These are phyloP conservation scores for Tolypocladium paradoxum DNA, from an alignment of 2,329 filamentous ascomycete species.

Conservation along the genomic window DNA sequence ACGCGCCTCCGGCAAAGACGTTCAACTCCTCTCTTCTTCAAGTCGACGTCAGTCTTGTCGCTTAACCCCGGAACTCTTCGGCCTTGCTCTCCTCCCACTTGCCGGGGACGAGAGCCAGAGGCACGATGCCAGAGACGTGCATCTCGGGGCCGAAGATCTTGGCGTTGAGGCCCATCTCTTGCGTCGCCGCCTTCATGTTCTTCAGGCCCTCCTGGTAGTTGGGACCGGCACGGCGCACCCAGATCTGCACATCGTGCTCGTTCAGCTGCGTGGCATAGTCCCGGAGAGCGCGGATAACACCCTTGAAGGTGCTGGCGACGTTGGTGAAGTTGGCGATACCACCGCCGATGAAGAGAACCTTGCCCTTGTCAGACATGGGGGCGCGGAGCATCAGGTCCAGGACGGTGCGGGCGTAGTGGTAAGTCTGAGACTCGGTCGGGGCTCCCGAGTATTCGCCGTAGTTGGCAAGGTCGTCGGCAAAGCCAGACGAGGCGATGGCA, in stretches of 20 bases:
- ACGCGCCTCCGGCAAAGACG: not conserved
- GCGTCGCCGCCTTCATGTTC: constrained; percentile 96
- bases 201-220: constrained; percentile 99
- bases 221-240: constrained; percentile 77
- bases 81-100: constrained; percentile 51
- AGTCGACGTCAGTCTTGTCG: not conserved
- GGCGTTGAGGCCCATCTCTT: constrained; percentile 73
- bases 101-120: constrained; percentile 66
- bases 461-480: constrained; percentile 94
- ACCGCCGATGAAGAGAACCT: constrained; percentile 98
- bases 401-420: constrained; percentile 96
- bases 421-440: constrained; percentile 96
- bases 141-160: constrained; percentile 66
- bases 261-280: constrained; percentile 76
- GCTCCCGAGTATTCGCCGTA: constrained; percentile 99
- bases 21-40: not conserved
- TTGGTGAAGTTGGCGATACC: constrained; percentile 99
- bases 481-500: constrained; percentile 92
- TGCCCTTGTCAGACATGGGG: constrained; percentile 75
- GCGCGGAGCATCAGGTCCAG: constrained; percentile 95
- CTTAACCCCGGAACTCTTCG: constrained; percentile 50
- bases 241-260: constrained; percentile 98
- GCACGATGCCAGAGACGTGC: constrained; percentile 96
- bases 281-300: constrained; percentile 90
- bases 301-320: constrained; percentile 98